Evolutionary conservation across 2,329 filamentous ascomycete genomes (phyloP).

Genomic region (Cadophora sp.): DNA sequence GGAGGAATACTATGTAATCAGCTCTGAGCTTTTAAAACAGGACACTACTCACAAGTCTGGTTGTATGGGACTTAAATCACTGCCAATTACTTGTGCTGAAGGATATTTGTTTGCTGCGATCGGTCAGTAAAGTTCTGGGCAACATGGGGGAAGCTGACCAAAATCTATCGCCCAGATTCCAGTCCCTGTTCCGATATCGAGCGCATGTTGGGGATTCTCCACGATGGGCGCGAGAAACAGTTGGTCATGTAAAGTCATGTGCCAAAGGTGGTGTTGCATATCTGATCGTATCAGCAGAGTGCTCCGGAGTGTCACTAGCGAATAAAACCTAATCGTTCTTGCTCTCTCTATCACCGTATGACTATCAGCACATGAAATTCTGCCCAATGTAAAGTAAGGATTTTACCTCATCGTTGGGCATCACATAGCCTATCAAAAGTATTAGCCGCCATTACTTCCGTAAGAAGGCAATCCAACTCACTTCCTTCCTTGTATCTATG

Average conservation of each 20-base stretch:
- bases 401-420: slow-evolving; percentile 26
- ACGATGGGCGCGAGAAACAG: slow-evolving; percentile 28
- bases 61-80: slow-evolving; percentile 43
- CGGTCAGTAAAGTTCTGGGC: not conserved
- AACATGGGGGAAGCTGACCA: slow-evolving; percentile 32
- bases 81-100: slow-evolving; percentile 38
- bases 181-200: slow-evolving; percentile 39
- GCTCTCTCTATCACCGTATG: slow-evolving; percentile 10
- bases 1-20: slow-evolving; percentile 51
- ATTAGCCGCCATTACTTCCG: not conserved
- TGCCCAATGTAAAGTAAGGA: too few species aligned
- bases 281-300: slow-evolving; percentile 22
- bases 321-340: slow-evolving; percentile 16
- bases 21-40: not conserved
- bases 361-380: not conserved
- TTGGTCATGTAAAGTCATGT: slow-evolving; percentile 27
- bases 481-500: slow-evolving; percentile 51
- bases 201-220: slow-evolving; percentile 39
- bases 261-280: slow-evolving; percentile 40
- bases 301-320: too few species aligned
- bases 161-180: slow-evolving; percentile 49
- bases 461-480: slow-evolving; percentile 16
- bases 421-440: slow-evolving; percentile 13
- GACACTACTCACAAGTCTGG: slow-evolving; percentile 44
- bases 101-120: slow-evolving; percentile 35